Conservation (phyloP, 495 filamentous ascomycete species). For the Clohesyomyces aquaticus region DNA sequence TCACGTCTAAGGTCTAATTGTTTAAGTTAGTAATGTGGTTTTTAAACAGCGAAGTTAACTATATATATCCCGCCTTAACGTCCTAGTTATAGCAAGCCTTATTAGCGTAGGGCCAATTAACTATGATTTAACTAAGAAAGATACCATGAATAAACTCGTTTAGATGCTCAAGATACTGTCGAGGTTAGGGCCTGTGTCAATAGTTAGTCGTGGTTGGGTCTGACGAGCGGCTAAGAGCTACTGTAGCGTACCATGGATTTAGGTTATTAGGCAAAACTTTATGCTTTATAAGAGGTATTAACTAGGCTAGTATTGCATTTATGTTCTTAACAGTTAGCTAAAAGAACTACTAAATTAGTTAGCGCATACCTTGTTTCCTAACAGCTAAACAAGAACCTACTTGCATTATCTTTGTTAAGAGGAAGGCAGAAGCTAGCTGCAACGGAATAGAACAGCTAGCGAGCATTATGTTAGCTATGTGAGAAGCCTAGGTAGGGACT, state of each 20-base stretch:
- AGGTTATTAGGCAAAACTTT: conserved; percentile 28
- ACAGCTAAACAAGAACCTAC: conserved; percentile 16
- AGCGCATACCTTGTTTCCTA: neutral
- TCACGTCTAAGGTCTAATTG: conserved; percentile 32
- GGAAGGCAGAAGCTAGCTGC: conserved; percentile 28
- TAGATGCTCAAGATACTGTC: conserved; percentile 35
- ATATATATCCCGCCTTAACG: conserved; percentile 22
- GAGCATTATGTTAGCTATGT: conserved; percentile 23
- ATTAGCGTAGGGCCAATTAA: conserved; percentile 31
- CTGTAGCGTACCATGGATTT: conserved; percentile 30
- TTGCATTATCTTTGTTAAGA: conserved; percentile 37
- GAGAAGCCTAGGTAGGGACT: conserved; percentile 30
- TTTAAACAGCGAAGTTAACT: conserved; percentile 32
- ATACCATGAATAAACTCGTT: conserved; percentile 19
- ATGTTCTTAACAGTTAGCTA: conserved; percentile 37
- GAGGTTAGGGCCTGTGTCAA: conserved; percentile 26
- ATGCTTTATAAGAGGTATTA: conserved; percentile 29
- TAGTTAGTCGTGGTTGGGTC: neutral
- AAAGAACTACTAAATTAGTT: conserved; percentile 29
- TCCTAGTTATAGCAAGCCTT: conserved; percentile 37
- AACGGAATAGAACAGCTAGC: conserved; percentile 14
- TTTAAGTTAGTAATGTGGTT: conserved; percentile 22
- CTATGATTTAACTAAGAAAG: conserved; percentile 23
- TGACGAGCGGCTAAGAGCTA: conserved; percentile 3
- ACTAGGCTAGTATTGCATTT: conserved; percentile 34